phyloP scores from a whole-genome alignment of 179 eudicot genomes.

The Sideroxylon spinosum region DNA sequence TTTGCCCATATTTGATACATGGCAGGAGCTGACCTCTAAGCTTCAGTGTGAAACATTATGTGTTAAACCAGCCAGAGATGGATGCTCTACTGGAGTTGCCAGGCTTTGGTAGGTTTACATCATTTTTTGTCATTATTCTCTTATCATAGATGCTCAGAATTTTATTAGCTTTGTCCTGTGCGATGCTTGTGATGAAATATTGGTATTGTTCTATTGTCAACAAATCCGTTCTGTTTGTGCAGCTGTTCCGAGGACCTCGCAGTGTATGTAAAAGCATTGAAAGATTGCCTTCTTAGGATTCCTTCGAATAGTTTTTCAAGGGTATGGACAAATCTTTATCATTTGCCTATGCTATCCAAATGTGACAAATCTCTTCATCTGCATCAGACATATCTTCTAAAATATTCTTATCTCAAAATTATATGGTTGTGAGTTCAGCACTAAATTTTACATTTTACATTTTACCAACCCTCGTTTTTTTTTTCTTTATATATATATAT shows the following conservation, averaged over 20 bases:
- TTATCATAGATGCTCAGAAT: not conserved
- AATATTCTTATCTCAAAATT: too few relatives aligned
- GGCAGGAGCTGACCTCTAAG: conserved; percentile 63
- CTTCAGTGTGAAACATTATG: conserved; percentile 66
- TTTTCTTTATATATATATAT: too few relatives aligned
- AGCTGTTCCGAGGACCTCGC: conserved; percentile 66
- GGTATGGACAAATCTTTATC: conserved; percentile 33
- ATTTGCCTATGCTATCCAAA: conserved; percentile 3
- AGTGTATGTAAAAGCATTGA: conserved; percentile 64
- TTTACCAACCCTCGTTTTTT: not conserved
- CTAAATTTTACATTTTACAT: not conserved
- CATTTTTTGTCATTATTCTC: not conserved
- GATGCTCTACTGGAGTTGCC: conserved; percentile 96
- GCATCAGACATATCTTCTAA: not conserved
- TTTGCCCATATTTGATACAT: conserved; percentile 35
- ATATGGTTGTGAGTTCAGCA: not conserved
- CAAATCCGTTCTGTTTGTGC: conserved; percentile 20
- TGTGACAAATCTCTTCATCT: not conserved
- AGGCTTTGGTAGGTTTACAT: conserved; percentile 55
- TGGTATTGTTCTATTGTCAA: conserved; percentile 7
- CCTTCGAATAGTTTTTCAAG: conserved; percentile 79
- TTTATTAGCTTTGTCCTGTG: not conserved
- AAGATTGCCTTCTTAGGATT: conserved; percentile 53
- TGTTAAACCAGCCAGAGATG: conserved; percentile 87
- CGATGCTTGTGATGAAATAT: conserved; percentile 1